Evolutionary conservation across 768 basidiomycete species (phyloP).

Genomic region (Pulveroboletus sp.): DNA sequence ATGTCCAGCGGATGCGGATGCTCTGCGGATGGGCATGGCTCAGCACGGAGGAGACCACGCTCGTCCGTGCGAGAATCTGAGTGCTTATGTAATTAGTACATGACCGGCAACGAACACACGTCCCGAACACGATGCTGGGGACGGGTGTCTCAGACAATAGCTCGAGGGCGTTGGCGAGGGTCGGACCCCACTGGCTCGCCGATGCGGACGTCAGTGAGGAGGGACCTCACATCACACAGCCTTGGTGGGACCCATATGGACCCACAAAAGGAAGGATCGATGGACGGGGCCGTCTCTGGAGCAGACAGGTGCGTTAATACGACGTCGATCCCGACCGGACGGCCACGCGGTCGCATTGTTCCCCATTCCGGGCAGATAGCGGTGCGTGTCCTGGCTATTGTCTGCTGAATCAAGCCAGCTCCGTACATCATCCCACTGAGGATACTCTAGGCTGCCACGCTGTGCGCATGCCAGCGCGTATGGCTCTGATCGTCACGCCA

Average conservation of each 20-base stretch:
- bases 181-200: no score
- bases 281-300: not conserved
- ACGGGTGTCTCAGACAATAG: no score
- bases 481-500: not conserved
- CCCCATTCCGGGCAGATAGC: slow-evolving; percentile 21
- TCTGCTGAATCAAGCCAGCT: slow-evolving; percentile 20
- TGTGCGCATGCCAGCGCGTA: not conserved
- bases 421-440: slow-evolving; percentile 2
- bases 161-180: no score
- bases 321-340: slow-evolving; percentile 18
- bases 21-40: slow-evolving; percentile 54
- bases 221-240: slow-evolving; percentile 29
- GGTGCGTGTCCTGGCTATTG: slow-evolving; percentile 25
- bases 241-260: slow-evolving; percentile 42
- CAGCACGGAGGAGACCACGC: slow-evolving; percentile 17
- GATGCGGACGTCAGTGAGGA: not conserved
- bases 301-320: slow-evolving; percentile 1
- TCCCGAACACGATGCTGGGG: no score
- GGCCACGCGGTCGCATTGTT: slow-evolving; percentile 24
- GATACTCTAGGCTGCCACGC: not conserved
- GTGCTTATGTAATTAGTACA: slow-evolving; percentile 22
- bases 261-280: slow-evolving; percentile 34
- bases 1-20: slow-evolving; percentile 56
- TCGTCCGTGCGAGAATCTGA: slow-evolving; percentile 23
- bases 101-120: no score